These are phyloP conservation scores for Apophysomyces variabilis DNA, from an alignment of 371 early-diverging fungal species.

Conservation along the genomic window DNA sequence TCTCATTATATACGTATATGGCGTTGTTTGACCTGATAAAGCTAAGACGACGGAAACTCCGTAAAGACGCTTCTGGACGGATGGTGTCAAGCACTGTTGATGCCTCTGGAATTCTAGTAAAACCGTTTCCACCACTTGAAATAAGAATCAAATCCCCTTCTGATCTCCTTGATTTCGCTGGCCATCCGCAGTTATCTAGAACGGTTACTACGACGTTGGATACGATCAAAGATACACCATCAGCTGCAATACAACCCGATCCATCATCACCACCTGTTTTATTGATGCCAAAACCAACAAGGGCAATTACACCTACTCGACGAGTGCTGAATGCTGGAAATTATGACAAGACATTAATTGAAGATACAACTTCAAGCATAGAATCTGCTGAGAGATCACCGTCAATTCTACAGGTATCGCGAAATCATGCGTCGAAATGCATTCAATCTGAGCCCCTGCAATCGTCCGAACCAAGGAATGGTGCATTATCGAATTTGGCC, in stretches of 20 bases:
- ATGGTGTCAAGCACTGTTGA: constrained; percentile 9
- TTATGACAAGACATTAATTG: constrained; percentile 12
- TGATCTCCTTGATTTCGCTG: constrained; percentile 22
- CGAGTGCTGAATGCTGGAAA: constrained; percentile 1
- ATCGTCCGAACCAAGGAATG: no score
- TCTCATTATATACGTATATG: not conserved
- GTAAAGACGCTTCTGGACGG: constrained; percentile 10
- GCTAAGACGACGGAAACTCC: not conserved
- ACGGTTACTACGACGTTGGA: not conserved
- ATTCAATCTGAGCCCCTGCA: no score
- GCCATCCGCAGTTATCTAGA: constrained; percentile 15
- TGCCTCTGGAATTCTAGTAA: constrained; percentile 13
- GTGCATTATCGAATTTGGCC: no score
- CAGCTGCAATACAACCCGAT: not conserved
- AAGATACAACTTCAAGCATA: not conserved
- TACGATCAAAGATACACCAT: not conserved
- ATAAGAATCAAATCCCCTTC: constrained; percentile 20
- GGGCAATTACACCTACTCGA: constrained; percentile 11
- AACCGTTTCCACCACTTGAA: constrained; percentile 12
- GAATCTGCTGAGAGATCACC: no score
- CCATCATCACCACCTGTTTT: not conserved
- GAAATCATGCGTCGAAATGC: no score
- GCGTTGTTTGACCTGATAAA: not conserved
- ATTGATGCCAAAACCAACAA: constrained; percentile 15
- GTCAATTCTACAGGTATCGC: no score